Base-by-base conservation (phyloP, 169 alveolate genomes). In the Plasmodium fragile region DNA sequence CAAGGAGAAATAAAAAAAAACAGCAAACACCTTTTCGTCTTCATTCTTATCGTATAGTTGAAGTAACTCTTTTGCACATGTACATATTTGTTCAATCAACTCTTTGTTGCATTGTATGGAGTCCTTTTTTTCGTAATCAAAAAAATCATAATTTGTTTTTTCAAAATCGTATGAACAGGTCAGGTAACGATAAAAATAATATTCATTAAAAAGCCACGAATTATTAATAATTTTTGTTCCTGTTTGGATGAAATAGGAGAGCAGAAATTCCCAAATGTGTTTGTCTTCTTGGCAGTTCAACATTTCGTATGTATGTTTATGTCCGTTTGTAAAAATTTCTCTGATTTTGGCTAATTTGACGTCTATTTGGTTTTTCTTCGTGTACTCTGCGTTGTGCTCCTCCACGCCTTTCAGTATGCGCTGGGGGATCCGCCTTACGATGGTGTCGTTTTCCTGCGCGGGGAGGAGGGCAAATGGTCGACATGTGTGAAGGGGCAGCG, bases 101-200 rank as follows among this genome's bases (percentile, higher is more conserved):
- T 13, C 6, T 73, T 22, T 72, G 59, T 85, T 85, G 34, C 80
- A 73, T 13, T 73, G 52, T 75, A 85, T 85, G 34, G 93, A 73
- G 41, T 85, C 80, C 36, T 85, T 73, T 34, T 85, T 85, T 85
- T 85, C 93, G 65, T 73, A 73, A 34, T 53, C 65, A 41, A 85
- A 85, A 69, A 85, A 72, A 85, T 85, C 93, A 52, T 85, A 85
- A 49, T 85, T 73, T 4, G 80, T 39, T 18, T 85, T 85, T 85
- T 85, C 93, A 85, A 85, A 85, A 85, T 85, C 93, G 59, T 85
- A 85, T 18, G 81, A 72, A 85, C 85, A 85, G 69, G 43, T 73
- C 41, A 85, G 39, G 59, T 85, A 85, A n/a, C 85, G 83, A 18
- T 85, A 85, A 53, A 85, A 85, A 85, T 85, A 85, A 73, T 49